Evolutionary conservation across 257 asterid species (phyloP).

Genomic region (Dorcoceras hygrometricum): DNA sequence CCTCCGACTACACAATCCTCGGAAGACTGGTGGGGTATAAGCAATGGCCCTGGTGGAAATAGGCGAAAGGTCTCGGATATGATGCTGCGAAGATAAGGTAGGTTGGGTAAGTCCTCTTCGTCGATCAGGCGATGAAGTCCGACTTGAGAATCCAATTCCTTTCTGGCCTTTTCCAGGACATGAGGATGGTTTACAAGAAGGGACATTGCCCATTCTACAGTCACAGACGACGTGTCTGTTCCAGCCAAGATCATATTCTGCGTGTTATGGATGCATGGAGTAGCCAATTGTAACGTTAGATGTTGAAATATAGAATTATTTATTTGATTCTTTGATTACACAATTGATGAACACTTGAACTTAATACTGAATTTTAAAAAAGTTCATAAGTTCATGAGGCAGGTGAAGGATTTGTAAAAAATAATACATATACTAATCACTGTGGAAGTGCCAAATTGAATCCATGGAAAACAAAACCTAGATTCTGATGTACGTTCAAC

Average conservation of each 20-base stretch:
- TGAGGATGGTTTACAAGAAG: slow-evolving; percentile 28
- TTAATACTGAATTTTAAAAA: too few species aligned
- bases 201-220: slow-evolving; percentile 38
- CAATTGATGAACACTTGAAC: too few species aligned
- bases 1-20: slow-evolving; percentile 29
- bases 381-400: too few species aligned
- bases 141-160: slow-evolving; percentile 21
- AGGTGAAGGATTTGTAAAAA: too few species aligned
- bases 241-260: slow-evolving; percentile 32
- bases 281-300: too few species aligned
- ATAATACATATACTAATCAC: too few species aligned
- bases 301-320: too few species aligned
- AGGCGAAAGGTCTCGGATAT: slow-evolving; percentile 28
- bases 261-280: too few species aligned
- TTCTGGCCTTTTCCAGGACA: slow-evolving; percentile 15
- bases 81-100: slow-evolving; percentile 27
- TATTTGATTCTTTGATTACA: too few species aligned
- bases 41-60: slow-evolving; percentile 32
- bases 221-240: slow-evolving; percentile 23
- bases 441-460: too few species aligned
- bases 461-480: too few species aligned
- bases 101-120: slow-evolving; percentile 30
- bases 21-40: slow-evolving; percentile 28
- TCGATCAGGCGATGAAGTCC: slow-evolving; percentile 14
- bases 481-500: too few species aligned